These are phyloP conservation scores for Nepenthes gracilis DNA, from an alignment of 148 eudicot species.

Conservation along the genomic window DNA sequence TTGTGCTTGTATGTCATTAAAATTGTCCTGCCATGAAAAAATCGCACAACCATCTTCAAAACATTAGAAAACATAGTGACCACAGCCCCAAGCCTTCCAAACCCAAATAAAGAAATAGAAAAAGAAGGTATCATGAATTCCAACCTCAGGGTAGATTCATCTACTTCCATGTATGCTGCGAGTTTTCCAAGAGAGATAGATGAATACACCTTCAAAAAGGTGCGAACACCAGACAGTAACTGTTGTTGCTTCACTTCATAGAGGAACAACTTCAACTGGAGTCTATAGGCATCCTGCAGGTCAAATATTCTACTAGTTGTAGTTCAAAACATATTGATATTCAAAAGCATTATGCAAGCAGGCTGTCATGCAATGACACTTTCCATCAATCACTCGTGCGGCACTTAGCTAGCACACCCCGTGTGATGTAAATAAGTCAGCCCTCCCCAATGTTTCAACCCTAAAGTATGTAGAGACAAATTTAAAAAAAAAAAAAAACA, in stretches of 20 bases:
- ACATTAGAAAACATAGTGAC: neutral
- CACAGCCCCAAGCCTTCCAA: neutral
- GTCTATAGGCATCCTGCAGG: constrained; percentile 90
- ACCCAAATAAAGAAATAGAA: neutral
- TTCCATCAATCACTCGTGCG: too few relatives aligned
- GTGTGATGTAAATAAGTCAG: too few relatives aligned
- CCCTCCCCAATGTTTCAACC: too few relatives aligned
- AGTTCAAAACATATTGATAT: neutral
- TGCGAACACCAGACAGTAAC: constrained; percentile 64
- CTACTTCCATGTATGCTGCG: constrained; percentile 84
- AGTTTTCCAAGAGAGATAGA: constrained; percentile 80
- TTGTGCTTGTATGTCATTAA: constrained; percentile 98
- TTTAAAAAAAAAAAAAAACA: too few relatives aligned
- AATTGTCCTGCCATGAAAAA: constrained; percentile 47
- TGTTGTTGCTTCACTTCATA: constrained; percentile 98
- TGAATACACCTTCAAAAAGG: constrained; percentile 85
- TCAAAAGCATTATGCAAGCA: too few relatives aligned
- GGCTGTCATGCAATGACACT: too few relatives aligned
- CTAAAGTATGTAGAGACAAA: too few relatives aligned
- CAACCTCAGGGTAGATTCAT: constrained; percentile 79
- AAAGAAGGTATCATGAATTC: neutral
- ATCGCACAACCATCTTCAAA: constrained; percentile 1
- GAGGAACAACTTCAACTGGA: constrained; percentile 90
- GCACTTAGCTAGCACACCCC: too few relatives aligned
- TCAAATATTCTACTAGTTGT: neutral